Conservation (phyloP, 179 eudicot genomes). For the Camellia oleifera region DNA sequence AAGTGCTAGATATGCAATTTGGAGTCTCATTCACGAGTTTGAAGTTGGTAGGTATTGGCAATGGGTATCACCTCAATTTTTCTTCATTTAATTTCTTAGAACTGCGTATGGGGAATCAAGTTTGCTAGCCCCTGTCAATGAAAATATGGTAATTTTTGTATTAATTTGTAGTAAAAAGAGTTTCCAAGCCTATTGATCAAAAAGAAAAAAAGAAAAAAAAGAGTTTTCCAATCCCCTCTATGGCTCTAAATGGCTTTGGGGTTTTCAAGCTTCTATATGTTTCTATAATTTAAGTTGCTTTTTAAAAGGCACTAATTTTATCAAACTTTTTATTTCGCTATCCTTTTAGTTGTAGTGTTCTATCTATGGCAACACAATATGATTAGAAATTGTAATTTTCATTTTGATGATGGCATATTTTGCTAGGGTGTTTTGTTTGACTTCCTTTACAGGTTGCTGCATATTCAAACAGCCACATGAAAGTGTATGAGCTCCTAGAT, state of each 20-base stretch:
- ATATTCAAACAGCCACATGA: slow-evolving; percentile 81
- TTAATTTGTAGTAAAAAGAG: too few relatives aligned
- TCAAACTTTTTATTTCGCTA: neutral
- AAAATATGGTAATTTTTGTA: too few relatives aligned
- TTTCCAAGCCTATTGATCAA: too few relatives aligned
- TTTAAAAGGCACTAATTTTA: neutral
- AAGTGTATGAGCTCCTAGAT: slow-evolving; percentile 72
- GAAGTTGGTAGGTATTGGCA: slow-evolving; percentile 58
- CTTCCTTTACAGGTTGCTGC: slow-evolving; percentile 63
- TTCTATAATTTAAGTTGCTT: too few relatives aligned
- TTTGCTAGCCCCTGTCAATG: neutral
- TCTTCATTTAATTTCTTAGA: neutral
- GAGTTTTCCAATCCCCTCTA: too few relatives aligned
- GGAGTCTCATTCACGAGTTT: slow-evolving; percentile 60
- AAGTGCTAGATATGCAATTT: slow-evolving; percentile 69
- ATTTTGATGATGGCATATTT: neutral
- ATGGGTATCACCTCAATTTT: neutral
- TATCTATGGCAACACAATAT: neutral
- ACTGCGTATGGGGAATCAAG: neutral
- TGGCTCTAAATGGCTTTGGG: too few relatives aligned
- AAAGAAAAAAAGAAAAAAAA: too few relatives aligned
- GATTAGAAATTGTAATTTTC: neutral
- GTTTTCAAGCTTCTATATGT: too few relatives aligned
- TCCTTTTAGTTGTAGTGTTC: neutral
- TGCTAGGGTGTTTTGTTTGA: neutral